Conservation (phyloP, 805 yeast genomes). For the Wickerhamiella nectarea region DNA sequence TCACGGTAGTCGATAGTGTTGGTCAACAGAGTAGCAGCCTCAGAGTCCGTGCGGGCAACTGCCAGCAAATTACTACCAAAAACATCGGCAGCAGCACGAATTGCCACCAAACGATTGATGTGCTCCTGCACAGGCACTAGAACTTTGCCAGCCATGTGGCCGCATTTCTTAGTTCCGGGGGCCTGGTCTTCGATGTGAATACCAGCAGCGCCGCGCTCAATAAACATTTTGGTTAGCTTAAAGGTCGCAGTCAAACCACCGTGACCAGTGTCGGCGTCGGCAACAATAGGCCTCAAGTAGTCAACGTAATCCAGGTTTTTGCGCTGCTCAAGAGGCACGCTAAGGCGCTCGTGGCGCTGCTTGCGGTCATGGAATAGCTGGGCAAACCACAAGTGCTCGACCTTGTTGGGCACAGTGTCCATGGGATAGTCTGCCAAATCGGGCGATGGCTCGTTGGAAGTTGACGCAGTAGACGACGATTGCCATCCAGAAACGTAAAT, state of each 20-base stretch:
- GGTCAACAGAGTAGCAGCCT: slow-evolving; percentile 90
- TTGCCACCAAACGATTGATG: slow-evolving; percentile 83
- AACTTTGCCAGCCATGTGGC: slow-evolving; percentile 98
- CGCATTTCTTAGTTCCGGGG: slow-evolving; percentile 97
- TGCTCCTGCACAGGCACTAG: slow-evolving; percentile 96
- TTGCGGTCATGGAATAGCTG: slow-evolving; percentile 95
- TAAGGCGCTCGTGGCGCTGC: slow-evolving; percentile 71
- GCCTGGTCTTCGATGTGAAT: slow-evolving; percentile 98
- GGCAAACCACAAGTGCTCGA: slow-evolving; percentile 91
- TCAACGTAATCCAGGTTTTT: slow-evolving; percentile 62
- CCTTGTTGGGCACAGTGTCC: slow-evolving; percentile 98
- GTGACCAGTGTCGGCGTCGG: slow-evolving; percentile 98
- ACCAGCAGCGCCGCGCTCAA: slow-evolving; percentile 98
- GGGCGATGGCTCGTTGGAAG: slow-evolving; percentile 95
- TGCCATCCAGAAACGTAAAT: slow-evolving; percentile 98
- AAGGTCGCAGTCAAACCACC: slow-evolving; percentile 96
- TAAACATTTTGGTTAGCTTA: slow-evolving; percentile 88
- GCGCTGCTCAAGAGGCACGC: slow-evolving; percentile 48
- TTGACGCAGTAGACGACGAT: slow-evolving; percentile 94
- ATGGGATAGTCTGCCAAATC: slow-evolving; percentile 97
- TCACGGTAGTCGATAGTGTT: slow-evolving; percentile 91
- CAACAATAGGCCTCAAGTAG: slow-evolving; percentile 85
- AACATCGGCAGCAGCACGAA: slow-evolving; percentile 90
- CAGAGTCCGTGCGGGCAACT: slow-evolving; percentile 95
- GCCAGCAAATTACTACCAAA: slow-evolving; percentile 73